Evolutionary conservation across 148 eudicot species (phyloP).

Genomic region (Heliosperma pusillum): DNA sequence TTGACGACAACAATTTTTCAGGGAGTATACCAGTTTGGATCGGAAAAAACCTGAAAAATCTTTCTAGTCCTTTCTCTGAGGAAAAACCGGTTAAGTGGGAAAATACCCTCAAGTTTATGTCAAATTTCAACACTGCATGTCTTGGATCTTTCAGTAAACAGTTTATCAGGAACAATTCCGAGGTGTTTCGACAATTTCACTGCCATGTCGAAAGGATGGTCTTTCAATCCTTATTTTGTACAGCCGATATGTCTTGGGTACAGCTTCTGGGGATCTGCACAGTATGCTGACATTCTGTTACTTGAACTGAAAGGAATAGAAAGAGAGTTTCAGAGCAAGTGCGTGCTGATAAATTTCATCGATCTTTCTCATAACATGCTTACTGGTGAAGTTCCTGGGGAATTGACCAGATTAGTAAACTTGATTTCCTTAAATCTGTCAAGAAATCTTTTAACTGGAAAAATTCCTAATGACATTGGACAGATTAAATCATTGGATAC

Average conservation of each 20-base stretch:
- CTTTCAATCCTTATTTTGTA: slow-evolving; percentile 12
- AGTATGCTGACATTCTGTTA: slow-evolving; percentile 35
- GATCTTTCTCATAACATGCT: slow-evolving; percentile 44
- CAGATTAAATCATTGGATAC: slow-evolving; percentile 20
- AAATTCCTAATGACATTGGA: slow-evolving; percentile 40
- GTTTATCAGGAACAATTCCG: slow-evolving; percentile 38
- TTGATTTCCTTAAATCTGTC: slow-evolving; percentile 41
- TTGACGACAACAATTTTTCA: slow-evolving; percentile 36
- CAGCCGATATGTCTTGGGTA: slow-evolving; percentile 11
- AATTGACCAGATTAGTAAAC: slow-evolving; percentile 26
- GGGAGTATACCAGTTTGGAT: slow-evolving; percentile 31
- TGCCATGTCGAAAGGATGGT: slow-evolving; percentile 18
- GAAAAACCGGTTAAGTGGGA: slow-evolving; percentile 29
- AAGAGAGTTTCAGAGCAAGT: slow-evolving; percentile 33
- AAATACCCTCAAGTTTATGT: slow-evolving; percentile 38
- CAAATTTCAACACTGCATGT: slow-evolving; percentile 24
- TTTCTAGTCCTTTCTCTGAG: slow-evolving; percentile 25
- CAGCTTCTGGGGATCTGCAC: slow-evolving; percentile 12
- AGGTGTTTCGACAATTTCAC: slow-evolving; percentile 29
- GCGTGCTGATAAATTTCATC: slow-evolving; percentile 37
- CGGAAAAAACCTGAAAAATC: neutral
- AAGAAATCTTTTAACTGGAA: slow-evolving; percentile 39
- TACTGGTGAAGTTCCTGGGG: slow-evolving; percentile 36
- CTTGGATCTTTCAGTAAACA: slow-evolving; percentile 38
- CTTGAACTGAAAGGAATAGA: slow-evolving; percentile 28